Evolutionary conservation across 352 stramenopile species (phyloP).

Genomic region (Aphanomyces invadans): DNA sequence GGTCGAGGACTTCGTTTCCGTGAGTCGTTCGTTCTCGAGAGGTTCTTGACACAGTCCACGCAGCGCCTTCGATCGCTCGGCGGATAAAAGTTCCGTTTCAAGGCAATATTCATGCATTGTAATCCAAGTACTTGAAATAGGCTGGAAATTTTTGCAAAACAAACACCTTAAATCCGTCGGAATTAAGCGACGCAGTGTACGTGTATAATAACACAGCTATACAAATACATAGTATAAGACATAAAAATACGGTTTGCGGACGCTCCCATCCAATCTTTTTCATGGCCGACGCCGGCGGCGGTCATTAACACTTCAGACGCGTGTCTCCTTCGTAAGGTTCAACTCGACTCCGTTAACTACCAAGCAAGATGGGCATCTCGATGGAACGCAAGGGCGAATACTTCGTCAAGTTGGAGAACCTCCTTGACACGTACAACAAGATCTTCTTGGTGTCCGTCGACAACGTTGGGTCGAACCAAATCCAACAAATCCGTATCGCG

Average conservation of each 20-base stretch:
- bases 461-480: slow-evolving; percentile 99
- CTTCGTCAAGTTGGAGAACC: slow-evolving; percentile 93
- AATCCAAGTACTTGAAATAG: no score
- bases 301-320: slow-evolving; percentile 45
- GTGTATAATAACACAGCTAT: no score
- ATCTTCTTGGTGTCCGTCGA: slow-evolving; percentile 98
- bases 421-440: slow-evolving; percentile 96
- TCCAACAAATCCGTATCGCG: slow-evolving; percentile 95
- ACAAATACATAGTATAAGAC: slow-evolving; percentile 11
- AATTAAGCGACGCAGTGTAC: no score
- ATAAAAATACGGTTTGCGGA: no score
- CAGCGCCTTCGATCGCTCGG: no score
- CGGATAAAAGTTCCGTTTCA: no score
- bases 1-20: no score
- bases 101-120: no score
- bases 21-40: no score
- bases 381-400: slow-evolving; percentile 97
- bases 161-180: no score
- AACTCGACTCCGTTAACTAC: slow-evolving; percentile 73
- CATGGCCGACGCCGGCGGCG: background rate
- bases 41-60: no score
- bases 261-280: slow-evolving; percentile 4
- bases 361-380: slow-evolving; percentile 87
- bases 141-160: no score
- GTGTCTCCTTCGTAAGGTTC: slow-evolving; percentile 79